Evolutionary conservation across 805 yeast species (phyloP), one percentile per base, ranked within the genome.

Genomic region (Metschnikowia baotianmanensis): DNA sequence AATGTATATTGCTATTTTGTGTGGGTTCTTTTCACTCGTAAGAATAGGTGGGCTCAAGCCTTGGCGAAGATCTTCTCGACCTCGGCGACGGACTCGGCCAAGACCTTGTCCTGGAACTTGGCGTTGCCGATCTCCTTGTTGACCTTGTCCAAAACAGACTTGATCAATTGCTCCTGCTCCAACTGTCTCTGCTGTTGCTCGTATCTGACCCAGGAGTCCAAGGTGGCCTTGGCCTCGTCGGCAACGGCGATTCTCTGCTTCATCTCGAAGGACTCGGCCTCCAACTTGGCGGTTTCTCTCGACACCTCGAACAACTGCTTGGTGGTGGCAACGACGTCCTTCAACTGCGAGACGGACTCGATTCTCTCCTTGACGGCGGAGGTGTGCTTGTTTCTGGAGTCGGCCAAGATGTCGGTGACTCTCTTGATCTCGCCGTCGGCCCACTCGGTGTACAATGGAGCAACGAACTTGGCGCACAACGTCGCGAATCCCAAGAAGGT

Each of bases 171-270:
- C 70, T 82, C 78, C 78, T 93, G 99, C 78, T 93, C 96, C 63
- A 81, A 72, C 76, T 88, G 96, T 76, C 97, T 91, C 55, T 90
- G 93, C 65, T 88, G 89, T 55, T 87, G 84, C 77, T 93, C 99
- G 71, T 86, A 86, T 80, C 98, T 87, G 58, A 90, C 97, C 99
- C 99, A 93, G 12, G 98, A 88, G 73, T 93, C 99, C 64, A 93
- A 81, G 47, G 91, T 96, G 43, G 93, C 73, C 76, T 86, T 89
- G 61, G 98, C 98, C 77, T 89, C 96, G 49, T 74, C 57, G 43
- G 95, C 91, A 54, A 89, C 78, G 50, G 82, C 89, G 53, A 87
- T 89, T 63, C 82, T 71, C 77, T 93, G 99, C 76, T 89, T 85
- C 67, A 87, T 80, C 74, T 86, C 95, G 62, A 90, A 93, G 42